A percentile compares a stretch with the other conserved stretches of the same genome.
These are phyloP conservation scores for Populus trichocarpa DNA, from an alignment of 441 rosid species.

Conservation along the genomic window DNA sequence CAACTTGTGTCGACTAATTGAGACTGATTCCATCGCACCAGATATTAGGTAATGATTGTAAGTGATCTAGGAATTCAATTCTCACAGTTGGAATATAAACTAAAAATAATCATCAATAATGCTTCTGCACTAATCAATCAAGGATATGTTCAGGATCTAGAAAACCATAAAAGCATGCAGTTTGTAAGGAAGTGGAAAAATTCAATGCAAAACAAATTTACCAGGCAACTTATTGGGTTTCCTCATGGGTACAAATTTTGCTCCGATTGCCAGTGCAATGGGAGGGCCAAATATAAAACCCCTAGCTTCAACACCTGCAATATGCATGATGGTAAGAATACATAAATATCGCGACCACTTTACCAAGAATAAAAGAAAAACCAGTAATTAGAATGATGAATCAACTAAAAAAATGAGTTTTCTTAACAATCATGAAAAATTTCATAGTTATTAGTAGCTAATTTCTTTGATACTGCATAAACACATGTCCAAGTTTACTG, in stretches of 20 bases:
- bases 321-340: conserved; percentile 3
- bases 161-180: background rate
- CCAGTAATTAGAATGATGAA: background rate
- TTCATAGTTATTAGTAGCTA: background rate
- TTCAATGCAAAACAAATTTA: conserved; percentile 29
- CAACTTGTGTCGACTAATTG: background rate
- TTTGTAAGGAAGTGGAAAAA: background rate
- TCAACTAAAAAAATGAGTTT: background rate
- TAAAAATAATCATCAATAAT: background rate
- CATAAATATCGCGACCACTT: background rate
- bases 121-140: background rate
- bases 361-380: background rate
- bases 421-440: background rate
- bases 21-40: background rate
- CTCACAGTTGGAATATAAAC: background rate
- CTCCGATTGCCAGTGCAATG: conserved; percentile 94
- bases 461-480: no score
- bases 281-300: conserved; percentile 99
- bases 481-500: background rate
- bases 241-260: conserved; percentile 95
- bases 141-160: background rate
- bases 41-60: background rate
- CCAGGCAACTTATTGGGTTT: conserved; percentile 96
- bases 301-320: conserved; percentile 90
- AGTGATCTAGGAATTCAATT: background rate